phyloP scores from a whole-genome alignment of 1,284 basidiomycete genomes.

The Microbotryomycetes sp. region DNA sequence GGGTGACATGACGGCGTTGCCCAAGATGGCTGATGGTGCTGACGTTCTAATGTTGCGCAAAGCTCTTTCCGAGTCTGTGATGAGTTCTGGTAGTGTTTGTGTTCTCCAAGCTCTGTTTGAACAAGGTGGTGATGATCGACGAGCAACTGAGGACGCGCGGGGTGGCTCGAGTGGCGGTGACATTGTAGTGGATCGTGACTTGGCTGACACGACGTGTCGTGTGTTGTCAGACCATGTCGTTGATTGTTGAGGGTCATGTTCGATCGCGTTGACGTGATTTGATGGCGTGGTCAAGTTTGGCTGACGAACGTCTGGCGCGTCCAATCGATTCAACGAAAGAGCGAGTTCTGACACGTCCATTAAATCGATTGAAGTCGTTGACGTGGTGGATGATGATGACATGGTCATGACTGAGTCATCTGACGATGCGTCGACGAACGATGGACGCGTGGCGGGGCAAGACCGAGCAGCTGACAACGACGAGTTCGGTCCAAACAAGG shows the following conservation, averaged over 20 bases:
- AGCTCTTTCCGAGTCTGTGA: background rate
- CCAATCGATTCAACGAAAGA: background rate
- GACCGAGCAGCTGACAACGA: background rate
- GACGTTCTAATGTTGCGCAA: background rate
- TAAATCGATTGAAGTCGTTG: too few relatives aligned
- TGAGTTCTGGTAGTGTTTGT: background rate
- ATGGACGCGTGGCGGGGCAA: background rate
- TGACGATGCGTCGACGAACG: background rate
- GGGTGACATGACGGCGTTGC: too few relatives aligned
- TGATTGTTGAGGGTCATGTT: too few relatives aligned
- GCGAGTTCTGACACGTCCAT: background rate
- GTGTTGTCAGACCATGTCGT: too few relatives aligned
- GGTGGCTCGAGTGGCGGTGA: background rate
- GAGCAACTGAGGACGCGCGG: background rate
- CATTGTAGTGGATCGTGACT: background rate
- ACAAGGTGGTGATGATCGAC: background rate
- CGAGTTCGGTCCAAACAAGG: background rate
- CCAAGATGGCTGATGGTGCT: background rate
- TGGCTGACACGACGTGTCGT: background rate
- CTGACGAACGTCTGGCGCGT: background rate
- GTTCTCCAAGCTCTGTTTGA: background rate
- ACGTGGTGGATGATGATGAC: background rate
- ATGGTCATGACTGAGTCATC: background rate
- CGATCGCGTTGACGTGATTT: background rate
- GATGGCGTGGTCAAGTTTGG: background rate